Evolutionary conservation across 1,284 basidiomycete species (phyloP).

Genomic region (Agroathelia rolfsii): DNA sequence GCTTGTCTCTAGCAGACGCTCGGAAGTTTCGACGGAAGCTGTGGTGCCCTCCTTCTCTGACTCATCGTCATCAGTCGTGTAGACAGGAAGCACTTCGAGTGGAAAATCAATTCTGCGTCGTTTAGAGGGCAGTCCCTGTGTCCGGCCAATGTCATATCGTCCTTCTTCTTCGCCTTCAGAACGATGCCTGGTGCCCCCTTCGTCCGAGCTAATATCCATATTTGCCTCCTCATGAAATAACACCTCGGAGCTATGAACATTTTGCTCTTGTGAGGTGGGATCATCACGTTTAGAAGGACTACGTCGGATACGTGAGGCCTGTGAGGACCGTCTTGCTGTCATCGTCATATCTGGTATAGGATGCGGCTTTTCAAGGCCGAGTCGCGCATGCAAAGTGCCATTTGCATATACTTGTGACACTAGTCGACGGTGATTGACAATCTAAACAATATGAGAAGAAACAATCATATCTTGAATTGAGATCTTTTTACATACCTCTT

Average conservation of each 20-base stretch:
- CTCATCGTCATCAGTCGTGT: conserved; percentile 36
- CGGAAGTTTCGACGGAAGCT: conserved; percentile 17
- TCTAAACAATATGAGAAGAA: conserved; percentile 29
- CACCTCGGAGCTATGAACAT: conserved; percentile 22
- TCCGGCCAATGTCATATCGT: conserved; percentile 39
- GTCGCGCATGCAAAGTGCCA: conserved; percentile 47
- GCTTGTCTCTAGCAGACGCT: conserved; percentile 13
- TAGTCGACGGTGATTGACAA: conserved; percentile 58
- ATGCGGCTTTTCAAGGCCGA: conserved; percentile 33
- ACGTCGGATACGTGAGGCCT: background rate
- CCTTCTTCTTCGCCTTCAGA: conserved; percentile 35
- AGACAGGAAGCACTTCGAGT: conserved; percentile 33
- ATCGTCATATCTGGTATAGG: conserved; percentile 6
- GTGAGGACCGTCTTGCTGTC: conserved; percentile 4
- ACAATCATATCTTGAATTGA: conserved; percentile 8
- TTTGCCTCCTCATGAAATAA: conserved; percentile 35
- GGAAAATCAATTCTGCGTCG: conserved; percentile 29
- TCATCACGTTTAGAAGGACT: conserved; percentile 6
- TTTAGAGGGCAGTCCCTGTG: conserved; percentile 34
- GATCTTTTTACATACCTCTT: conserved; percentile 47
- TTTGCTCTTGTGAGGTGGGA: conserved; percentile 12
- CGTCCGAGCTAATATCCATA: conserved; percentile 22
- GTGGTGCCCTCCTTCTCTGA: conserved; percentile 19
- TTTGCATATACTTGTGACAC: conserved; percentile 65
- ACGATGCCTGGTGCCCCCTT: conserved; percentile 10